phyloP scores from a whole-genome alignment of 2,329 filamentous ascomycete genomes.

The Pseudogymnoascus sp. region DNA sequence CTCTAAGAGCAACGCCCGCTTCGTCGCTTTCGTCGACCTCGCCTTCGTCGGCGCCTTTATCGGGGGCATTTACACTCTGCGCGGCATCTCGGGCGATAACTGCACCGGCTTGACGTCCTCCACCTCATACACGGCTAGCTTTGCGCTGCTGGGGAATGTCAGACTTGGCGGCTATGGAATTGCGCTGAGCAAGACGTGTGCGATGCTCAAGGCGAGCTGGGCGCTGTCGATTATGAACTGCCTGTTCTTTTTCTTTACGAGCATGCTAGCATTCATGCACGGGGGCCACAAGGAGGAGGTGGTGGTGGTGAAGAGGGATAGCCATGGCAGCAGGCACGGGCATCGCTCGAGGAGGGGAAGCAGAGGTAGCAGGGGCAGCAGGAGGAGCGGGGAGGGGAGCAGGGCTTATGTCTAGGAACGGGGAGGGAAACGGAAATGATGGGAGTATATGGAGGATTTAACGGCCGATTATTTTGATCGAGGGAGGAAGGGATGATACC shows the following conservation, averaged over 20 bases:
- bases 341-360: slow-evolving; percentile 21
- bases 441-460: not conserved
- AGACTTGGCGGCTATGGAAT: slow-evolving; percentile 43
- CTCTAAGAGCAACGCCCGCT: slow-evolving; percentile 49
- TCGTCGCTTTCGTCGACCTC: slow-evolving; percentile 53
- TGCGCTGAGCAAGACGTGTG: slow-evolving; percentile 65
- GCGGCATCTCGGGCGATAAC: slow-evolving; percentile 52
- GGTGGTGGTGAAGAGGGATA: slow-evolving; percentile 19
- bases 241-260: slow-evolving; percentile 71
- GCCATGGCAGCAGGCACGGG: slow-evolving; percentile 23
- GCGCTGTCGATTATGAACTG: slow-evolving; percentile 85
- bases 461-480: not conserved
- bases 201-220: slow-evolving; percentile 86
- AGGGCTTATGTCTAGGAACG: slow-evolving; percentile 24
- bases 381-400: slow-evolving; percentile 22
- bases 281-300: slow-evolving; percentile 20
- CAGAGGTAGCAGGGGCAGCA: slow-evolving; percentile 21
- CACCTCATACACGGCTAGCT: slow-evolving; percentile 43
- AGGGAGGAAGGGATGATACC: not conserved
- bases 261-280: slow-evolving; percentile 52
- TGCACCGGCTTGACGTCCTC: slow-evolving; percentile 51
- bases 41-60: slow-evolving; percentile 57
- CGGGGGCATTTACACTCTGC: slow-evolving; percentile 50
- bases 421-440: not conserved
- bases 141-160: slow-evolving; percentile 55